phyloP scores from a whole-genome alignment of 805 yeast species.

The Kluyveromyces nonfermentans region DNA sequence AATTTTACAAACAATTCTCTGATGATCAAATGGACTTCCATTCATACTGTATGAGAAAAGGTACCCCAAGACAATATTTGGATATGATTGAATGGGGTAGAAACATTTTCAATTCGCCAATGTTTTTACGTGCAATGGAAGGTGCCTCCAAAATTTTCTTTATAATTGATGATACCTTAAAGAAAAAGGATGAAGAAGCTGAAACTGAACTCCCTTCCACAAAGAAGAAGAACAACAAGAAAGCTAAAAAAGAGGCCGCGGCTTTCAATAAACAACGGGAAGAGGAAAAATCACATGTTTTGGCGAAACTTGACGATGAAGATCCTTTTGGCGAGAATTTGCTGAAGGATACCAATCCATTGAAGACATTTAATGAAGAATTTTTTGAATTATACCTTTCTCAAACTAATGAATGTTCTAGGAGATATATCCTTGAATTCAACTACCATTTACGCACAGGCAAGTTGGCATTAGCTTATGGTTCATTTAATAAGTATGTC shows the following conservation, averaged over 20 bases:
- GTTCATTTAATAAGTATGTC: constrained; percentile 19
- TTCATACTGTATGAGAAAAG: constrained; percentile 80
- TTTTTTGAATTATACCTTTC: constrained; percentile 32
- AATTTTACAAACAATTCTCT: constrained; percentile 59
- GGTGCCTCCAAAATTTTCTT: constrained; percentile 56
- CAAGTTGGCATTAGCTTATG: constrained; percentile 25
- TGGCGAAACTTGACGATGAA: constrained; percentile 37
- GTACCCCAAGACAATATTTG: constrained; percentile 78
- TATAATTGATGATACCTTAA: constrained; percentile 22
- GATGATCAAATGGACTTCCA: constrained; percentile 94
- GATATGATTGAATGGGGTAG: constrained; percentile 81
- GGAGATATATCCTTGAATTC: constrained; percentile 22
- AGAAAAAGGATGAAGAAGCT: constrained; percentile 7
- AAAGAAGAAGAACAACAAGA: constrained; percentile 27
- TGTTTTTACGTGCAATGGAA: constrained; percentile 57
- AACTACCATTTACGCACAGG: constrained; percentile 21
- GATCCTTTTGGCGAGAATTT: constrained; percentile 53
- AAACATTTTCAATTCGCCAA: constrained; percentile 54
- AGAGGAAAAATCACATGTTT: constrained; percentile 39
- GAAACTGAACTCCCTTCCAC: constrained; percentile 6
- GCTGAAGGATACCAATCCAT: constrained; percentile 29
- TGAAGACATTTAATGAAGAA: constrained; percentile 36
- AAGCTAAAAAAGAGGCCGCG: constrained; percentile 50
- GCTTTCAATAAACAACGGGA: constrained; percentile 40
- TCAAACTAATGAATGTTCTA: constrained; percentile 36